Conservation (phyloP, 805 yeast species). For the Pichia membranifaciens region DNA sequence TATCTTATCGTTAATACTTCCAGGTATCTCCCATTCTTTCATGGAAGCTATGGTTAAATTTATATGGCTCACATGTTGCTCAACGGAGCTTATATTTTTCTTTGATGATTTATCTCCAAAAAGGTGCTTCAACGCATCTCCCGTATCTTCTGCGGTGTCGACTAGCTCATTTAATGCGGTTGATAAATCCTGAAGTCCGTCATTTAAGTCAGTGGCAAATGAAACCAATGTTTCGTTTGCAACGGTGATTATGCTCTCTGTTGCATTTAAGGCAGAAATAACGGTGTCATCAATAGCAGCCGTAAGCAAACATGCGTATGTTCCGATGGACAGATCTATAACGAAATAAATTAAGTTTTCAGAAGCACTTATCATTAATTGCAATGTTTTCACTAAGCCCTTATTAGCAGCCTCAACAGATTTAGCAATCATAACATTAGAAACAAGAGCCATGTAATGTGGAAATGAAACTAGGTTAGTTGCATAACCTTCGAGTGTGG, state of each 20-base stretch:
- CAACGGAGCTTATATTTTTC: slow-evolving; percentile 28
- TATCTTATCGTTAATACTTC: slow-evolving; percentile 53
- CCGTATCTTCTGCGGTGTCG: slow-evolving; percentile 36
- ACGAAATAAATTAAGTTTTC: slow-evolving; percentile 58
- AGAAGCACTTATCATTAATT: slow-evolving; percentile 47
- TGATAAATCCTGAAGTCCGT: slow-evolving; percentile 59
- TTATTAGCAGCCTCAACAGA: slow-evolving; percentile 44
- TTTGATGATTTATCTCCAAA: slow-evolving; percentile 38
- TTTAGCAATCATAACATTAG: slow-evolving; percentile 45
- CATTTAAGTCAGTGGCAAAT: slow-evolving; percentile 57
- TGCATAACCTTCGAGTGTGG: slow-evolving; percentile 37
- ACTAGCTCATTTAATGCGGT: slow-evolving; percentile 50
- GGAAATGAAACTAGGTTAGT: slow-evolving; percentile 42
- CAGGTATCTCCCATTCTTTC: slow-evolving; percentile 57
- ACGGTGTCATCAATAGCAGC: slow-evolving; percentile 70
- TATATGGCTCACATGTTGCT: slow-evolving; percentile 39
- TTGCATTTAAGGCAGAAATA: slow-evolving; percentile 65
- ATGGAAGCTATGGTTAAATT: slow-evolving; percentile 54
- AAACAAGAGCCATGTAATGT: slow-evolving; percentile 46
- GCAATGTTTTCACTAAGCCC: slow-evolving; percentile 39
- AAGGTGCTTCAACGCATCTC: slow-evolving; percentile 43
- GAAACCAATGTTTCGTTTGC: slow-evolving; percentile 56
- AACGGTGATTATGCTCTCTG: slow-evolving; percentile 52
- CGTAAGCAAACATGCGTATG: slow-evolving; percentile 75
- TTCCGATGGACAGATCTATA: slow-evolving; percentile 73